Base-by-base conservation (phyloP, 306 rosid genomes). In the Cicer yamashitae region DNA sequence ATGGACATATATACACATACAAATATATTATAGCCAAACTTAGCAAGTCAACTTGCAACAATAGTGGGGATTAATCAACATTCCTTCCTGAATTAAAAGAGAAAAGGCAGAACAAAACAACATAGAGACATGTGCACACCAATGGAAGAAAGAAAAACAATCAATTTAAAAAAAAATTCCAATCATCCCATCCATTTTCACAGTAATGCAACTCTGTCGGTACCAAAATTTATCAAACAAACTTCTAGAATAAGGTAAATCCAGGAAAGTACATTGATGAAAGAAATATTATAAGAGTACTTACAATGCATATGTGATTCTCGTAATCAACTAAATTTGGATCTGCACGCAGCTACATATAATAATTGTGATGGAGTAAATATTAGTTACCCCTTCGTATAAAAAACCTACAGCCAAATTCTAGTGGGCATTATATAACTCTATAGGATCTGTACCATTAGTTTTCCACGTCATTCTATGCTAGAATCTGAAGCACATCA, bases 241-340 rank as follows among this genome's bases (percentile, higher is more conserved):
- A 56, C 14, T 18, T 43, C 78, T 48, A 18, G 53, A 20, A 59
- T 22, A 25, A 59, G 13, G 11, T 4, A 68, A 46, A 64, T 50
- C 41, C 69, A 63, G 37, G 22, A 57, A 25, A 48, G 38, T 5
- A 65, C 12, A n/a, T n/a, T 12, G 20, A 47, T 44, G 15, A 14
- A 64, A 65, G 75, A 50, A 71, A 71, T 40, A 14, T 15, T 9
- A 82, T 54, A 12, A 44, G 77, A 71, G 78, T 65, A 91, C 98
- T 89, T 84, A 91, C 93, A 82, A 91, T 93, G 78, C 96, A 93
- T 74, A 93, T 86, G 86, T 93, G 98, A 84, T 93, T 93, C 76
- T 91, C 82, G 83, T 93, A 93, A 84, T 93, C 97, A 88, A 93
- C 87, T 91, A 93, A 88, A 65, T 82, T 59, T 69, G 84, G 70